Evolutionary conservation across 2,329 filamentous ascomycete species (phyloP).

Genomic region (Monilinia fructigena): DNA sequence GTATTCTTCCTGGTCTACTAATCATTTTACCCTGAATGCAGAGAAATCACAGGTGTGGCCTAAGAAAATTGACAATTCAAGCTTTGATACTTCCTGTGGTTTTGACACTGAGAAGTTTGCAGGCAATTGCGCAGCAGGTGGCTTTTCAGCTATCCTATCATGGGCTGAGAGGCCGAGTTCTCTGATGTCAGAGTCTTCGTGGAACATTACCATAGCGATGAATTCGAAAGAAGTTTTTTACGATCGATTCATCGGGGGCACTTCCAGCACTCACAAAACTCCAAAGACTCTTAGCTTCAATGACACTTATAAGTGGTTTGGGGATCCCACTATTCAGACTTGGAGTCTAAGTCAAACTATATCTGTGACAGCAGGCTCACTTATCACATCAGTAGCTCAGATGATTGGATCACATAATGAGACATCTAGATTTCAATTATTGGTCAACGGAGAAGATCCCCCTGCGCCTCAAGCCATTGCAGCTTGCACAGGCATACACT

Average conservation of each 20-base stretch:
- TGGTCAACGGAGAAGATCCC: background rate
- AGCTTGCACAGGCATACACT: background rate
- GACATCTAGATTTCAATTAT: background rate
- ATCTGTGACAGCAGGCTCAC: background rate
- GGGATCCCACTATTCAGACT: background rate
- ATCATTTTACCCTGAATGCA: background rate
- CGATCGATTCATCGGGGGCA: no score
- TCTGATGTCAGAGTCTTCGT: no score
- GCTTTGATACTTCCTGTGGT: no score
- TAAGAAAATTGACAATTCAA: background rate
- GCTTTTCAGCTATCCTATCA: no score
- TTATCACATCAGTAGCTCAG: background rate
- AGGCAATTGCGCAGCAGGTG: no score
- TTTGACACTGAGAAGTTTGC: no score
- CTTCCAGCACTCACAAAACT: no score
- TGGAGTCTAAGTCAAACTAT: conserved; percentile 1
- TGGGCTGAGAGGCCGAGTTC: no score
- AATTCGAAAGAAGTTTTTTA: no score
- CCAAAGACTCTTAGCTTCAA: no score
- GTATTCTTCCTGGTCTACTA: background rate
- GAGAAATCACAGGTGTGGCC: background rate
- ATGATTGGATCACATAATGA: background rate
- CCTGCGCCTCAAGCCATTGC: background rate
- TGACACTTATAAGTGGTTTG: no score
- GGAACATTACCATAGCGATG: no score